phyloP scores from a whole-genome alignment of 345 rosid species.

The Ceriops tagal region DNA sequence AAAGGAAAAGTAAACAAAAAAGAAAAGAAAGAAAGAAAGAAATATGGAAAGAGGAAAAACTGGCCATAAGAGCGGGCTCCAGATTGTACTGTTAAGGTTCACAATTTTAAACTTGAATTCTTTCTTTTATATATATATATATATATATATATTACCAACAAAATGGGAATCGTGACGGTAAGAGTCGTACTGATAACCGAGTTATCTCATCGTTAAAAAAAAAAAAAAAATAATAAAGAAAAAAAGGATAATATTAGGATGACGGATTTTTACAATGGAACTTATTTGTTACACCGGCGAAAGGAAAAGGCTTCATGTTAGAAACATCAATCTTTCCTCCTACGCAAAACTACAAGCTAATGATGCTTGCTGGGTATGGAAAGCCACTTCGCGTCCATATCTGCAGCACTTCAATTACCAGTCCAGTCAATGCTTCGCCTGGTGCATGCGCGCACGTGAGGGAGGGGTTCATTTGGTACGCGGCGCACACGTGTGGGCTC shows the following conservation, averaged over 20 bases:
- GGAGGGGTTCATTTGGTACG: neutral
- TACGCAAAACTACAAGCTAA: slow-evolving; percentile 4
- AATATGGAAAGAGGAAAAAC: neutral
- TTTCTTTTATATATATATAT: too few relatives aligned
- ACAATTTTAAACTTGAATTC: too few relatives aligned
- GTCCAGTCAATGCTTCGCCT: slow-evolving; percentile 8
- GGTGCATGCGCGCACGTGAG: neutral
- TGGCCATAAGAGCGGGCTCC: too few relatives aligned
- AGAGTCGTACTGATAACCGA: too few relatives aligned
- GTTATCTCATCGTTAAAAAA: too few relatives aligned
- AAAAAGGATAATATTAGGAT: too few relatives aligned
- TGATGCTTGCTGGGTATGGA: neutral
- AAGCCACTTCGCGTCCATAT: slow-evolving; percentile 17
- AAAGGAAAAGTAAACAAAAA: neutral
- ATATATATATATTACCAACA: too few relatives aligned
- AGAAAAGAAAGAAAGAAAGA: neutral
- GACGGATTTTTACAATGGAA: neutral
- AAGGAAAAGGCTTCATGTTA: neutral
- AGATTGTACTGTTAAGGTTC: too few relatives aligned
- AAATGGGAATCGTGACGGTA: too few relatives aligned
- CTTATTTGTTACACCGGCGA: neutral
- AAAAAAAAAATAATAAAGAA: too few relatives aligned
- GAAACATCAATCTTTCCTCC: neutral
- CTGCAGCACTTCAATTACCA: neutral
- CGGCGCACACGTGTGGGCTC: neutral